Evolutionary conservation across 352 stramenopile species (phyloP), one percentile per base, ranked within the genome.

Genomic region (Phytophthora kernoviae): DNA sequence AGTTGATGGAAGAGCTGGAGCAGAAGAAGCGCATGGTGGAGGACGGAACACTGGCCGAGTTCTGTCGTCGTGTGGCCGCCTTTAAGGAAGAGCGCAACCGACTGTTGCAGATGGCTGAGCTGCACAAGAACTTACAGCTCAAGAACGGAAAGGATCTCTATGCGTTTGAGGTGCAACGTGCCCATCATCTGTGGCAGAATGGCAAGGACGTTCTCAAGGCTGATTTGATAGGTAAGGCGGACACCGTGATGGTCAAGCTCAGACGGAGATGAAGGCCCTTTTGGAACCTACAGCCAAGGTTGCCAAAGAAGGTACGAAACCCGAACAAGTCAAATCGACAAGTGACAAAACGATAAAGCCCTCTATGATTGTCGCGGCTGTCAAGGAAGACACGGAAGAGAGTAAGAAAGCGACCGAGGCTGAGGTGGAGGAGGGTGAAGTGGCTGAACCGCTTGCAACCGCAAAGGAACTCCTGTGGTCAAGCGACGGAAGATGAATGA

Each of bases 11-110:
- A 21, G 85, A 92, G 62, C 72, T 94, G 18, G 82, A 92, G 67
- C 83, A 88, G 59, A 94, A 94, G 67, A 84, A 87, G 56, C 73
- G 85, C 40, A 94, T 94, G 82, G 81, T 94, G 34, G 82, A 92
- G 53, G 82, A 91, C 52, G 84, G 84, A 39, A 92, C 82, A 30
- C 79, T 94, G 2, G 80, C 81, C 17, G 84, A 93, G 70, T 93
- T 83, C 70, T 92, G 84, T 33, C 82, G 84, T 15, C 84, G 84
- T n/a, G 83, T 91, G 24, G 81, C 79, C 12, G 85, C 89, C 45
- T 94, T 91, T 54, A 94, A 94, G 57, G 81, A 92, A 39, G 83
- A 94, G 49, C 79, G 81, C 51, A 90, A 87, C 37, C 77, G 79
- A 4, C 51, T 91, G 54, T 66, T 94, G 39, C 77, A 92, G 58